Base-by-base conservation (phyloP, 2,329 filamentous ascomycete species). In the Gaeumannomyces sp. region DNA sequence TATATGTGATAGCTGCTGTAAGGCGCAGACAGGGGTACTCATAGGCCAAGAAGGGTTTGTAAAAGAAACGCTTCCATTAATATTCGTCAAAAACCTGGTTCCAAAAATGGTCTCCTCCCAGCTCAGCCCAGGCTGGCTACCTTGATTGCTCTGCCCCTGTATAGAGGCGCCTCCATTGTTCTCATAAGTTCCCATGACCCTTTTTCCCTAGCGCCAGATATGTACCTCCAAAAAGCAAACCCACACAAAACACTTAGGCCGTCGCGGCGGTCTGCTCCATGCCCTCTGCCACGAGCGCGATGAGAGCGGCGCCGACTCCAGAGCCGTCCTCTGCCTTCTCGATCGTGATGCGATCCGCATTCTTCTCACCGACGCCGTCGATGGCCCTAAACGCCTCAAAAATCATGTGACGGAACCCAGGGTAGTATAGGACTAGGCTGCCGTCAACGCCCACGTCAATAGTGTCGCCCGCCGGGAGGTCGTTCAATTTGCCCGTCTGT, bases 311-410 rank as follows among this genome's bases (percentile, higher is more conserved):
- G 64, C 95, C 95, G n/a, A 97, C 91, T 68, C 92, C 95, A 68
- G 91, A 95, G 61, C 95, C 95, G 75, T 99, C 95, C 82, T 97
- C 97, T 67, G 95, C 95, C 72, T 98, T 95, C 28, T 94, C 95
- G 72, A 99, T 97, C 65, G 92, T 85, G 69, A 99, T 91, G 77
- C 88, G 91, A 78, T 91, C 89, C 69, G 96, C 93, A 14, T 93
- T 93, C 65, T 84, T 80, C 60, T 82, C 79, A 5, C 94, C 94
- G 71, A 98, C 90, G 67, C 89, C 87, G 22, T 92, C 84, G 64
- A 97, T 87, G 65, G 86, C 87, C 62, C 87, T 80, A 66, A 98
- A 81, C 8, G 91, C 91, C 73, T 96, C 91, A 67, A 93, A 86
- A 68, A 98, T 90, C 80, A 95, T 90, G 65, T 90, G 89, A 69